Evolutionary conservation across 2,329 filamentous ascomycete genomes (phyloP), one percentile per base, ranked within the genome.

Genomic region (Fusarium xyrophilum): DNA sequence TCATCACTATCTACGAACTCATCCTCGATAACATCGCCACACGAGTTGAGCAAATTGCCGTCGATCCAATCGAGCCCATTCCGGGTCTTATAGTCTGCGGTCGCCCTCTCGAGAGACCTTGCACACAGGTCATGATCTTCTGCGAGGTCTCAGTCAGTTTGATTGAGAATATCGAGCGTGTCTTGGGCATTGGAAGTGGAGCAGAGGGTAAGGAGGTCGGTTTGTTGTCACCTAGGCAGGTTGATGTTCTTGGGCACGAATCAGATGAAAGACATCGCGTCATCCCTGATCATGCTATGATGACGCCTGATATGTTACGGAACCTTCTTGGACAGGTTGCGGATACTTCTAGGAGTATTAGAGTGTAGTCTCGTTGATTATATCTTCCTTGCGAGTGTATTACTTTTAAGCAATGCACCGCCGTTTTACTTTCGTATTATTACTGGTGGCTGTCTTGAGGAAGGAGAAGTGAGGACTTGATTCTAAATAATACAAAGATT

Each of bases 341-440:
- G 0, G 32, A 15, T 12, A 55, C 56, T 0, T 43, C 56, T 33
- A 54, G 36, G 27, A 36, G 46, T 27, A 50, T 50, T 9, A 50
- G 30, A 36, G 21, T 7, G 0, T 50, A 50, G 30, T 19, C 4
- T 25, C 0, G 2, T 3, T 5, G 4, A 0, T 25, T n/a, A 19
- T 4, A 13, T 1, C 12, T 6, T 19, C 0, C 17, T 36, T 27
- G 17, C 9, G 3, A n/a, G 4, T n/a, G 4, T 5, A 35, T n/a
- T 15, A 1, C 0, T n/a, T n/a, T n/a, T n/a, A n/a, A n/a, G n/a
- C n/a, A n/a, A n/a, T n/a, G n/a, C n/a, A n/a, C n/a, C n/a, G n/a
- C n/a, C n/a, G n/a, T n/a, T n/a, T n/a, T n/a, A n/a, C n/a, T n/a
- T n/a, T n/a, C n/a, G n/a, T n/a, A n/a, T n/a, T n/a, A n/a, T n/a